Conservation (phyloP, 305 asterid species). For the Fraxinus latifolia region DNA sequence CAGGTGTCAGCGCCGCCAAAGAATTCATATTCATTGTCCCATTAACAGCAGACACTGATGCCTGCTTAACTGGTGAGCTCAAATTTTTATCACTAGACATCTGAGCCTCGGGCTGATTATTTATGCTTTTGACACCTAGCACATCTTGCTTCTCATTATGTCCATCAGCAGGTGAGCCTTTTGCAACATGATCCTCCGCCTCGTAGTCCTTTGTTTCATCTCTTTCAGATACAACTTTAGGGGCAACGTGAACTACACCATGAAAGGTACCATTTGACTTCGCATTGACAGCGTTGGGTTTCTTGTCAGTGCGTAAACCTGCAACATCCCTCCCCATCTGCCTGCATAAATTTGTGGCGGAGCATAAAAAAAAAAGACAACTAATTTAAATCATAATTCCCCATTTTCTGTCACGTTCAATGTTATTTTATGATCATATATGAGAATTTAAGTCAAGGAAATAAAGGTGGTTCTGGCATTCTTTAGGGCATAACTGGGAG, state of each 20-base stretch:
- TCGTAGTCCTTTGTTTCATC: slow-evolving; percentile 35
- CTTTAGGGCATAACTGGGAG: neutral
- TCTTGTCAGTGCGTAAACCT: slow-evolving; percentile 51
- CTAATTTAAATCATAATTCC: neutral
- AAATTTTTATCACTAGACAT: slow-evolving; percentile 47
- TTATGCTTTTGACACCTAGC: slow-evolving; percentile 56
- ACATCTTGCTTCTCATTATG: slow-evolving; percentile 53
- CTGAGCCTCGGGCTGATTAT: slow-evolving; percentile 44
- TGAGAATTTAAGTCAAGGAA: neutral
- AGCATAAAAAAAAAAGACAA: neutral
- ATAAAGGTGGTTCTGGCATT: slow-evolving; percentile 11
- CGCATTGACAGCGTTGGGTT: slow-evolving; percentile 31
- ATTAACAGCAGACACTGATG: slow-evolving; percentile 43
- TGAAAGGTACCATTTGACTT: slow-evolving; percentile 47
- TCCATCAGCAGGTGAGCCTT: slow-evolving; percentile 30
- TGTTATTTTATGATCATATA: neutral
- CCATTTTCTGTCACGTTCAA: neutral
- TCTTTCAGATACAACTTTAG: slow-evolving; percentile 40
- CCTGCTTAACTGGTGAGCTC: slow-evolving; percentile 45
- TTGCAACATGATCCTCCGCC: slow-evolving; percentile 33
- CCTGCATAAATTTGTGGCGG: slow-evolving; percentile 32
- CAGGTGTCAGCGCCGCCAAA: slow-evolving; percentile 23
- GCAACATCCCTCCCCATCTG: slow-evolving; percentile 70
- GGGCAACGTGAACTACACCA: slow-evolving; percentile 42
- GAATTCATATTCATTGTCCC: slow-evolving; percentile 31